Evolutionary conservation across 768 basidiomycete species (phyloP).

Genomic region (Fomitopsis serialis): DNA sequence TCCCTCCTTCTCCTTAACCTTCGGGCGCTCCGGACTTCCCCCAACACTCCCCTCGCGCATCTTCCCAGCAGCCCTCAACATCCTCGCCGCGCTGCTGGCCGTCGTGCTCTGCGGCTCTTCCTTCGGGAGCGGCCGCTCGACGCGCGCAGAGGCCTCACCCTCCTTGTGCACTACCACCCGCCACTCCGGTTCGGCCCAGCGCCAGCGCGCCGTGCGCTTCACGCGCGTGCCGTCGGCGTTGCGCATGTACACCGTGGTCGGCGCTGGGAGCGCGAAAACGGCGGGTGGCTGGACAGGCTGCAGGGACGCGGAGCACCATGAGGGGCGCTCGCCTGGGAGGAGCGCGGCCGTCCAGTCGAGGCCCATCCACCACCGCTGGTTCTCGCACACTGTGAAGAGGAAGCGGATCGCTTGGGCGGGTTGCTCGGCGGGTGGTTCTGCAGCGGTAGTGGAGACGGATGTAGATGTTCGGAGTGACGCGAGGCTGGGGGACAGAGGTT

Average conservation of each 20-base stretch:
- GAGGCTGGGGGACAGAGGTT: constrained; percentile 36
- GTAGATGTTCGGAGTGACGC: constrained; percentile 19
- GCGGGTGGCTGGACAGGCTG: constrained; percentile 66
- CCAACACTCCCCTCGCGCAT: constrained; percentile 35
- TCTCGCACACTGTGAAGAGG: constrained; percentile 88
- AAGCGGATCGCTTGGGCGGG: constrained; percentile 47
- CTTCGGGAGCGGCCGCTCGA: constrained; percentile 58
- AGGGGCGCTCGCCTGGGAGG: constrained; percentile 83
- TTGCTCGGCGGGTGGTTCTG: not conserved
- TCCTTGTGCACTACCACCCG: constrained; percentile 58
- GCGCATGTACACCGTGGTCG: constrained; percentile 53
- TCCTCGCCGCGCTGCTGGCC: constrained; percentile 20
- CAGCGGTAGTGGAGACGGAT: not conserved
- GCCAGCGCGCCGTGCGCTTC: constrained; percentile 77
- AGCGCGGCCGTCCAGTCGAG: constrained; percentile 94
- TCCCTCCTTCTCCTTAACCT: constrained; percentile 11
- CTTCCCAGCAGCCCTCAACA: constrained; percentile 50
- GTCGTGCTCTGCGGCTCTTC: constrained; percentile 37
- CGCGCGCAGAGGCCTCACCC: constrained; percentile 45
- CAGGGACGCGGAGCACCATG: constrained; percentile 65
- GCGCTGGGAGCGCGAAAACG: constrained; percentile 60
- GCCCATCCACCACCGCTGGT: constrained; percentile 97
- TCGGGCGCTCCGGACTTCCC: constrained; percentile 6
- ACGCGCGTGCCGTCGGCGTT: constrained; percentile 31
- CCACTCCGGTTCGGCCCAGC: constrained; percentile 93